Evolutionary conservation across 345 rosid genomes (phyloP).

Genomic region (Citrus maxima): DNA sequence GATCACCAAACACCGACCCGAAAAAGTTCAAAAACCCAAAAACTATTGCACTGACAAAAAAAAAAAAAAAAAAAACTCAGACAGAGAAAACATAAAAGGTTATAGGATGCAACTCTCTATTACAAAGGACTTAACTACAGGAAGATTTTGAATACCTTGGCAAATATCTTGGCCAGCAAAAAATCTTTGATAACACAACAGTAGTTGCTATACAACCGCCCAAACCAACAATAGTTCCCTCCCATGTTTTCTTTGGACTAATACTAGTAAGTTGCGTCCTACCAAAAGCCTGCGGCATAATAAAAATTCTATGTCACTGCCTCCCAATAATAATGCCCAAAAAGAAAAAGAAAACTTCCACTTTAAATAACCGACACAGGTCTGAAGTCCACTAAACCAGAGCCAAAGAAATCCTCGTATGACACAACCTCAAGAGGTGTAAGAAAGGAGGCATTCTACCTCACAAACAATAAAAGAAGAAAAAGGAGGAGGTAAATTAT

Average conservation of each 20-base stretch:
- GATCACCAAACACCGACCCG: constrained; percentile 94
- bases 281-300: constrained; percentile 68
- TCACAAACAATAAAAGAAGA: background rate
- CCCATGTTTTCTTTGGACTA: constrained; percentile 98
- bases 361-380: background rate
- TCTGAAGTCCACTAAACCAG: too few species aligned
- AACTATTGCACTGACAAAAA: constrained; percentile 62
- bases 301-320: constrained; percentile 11
- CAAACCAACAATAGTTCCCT: constrained; percentile 76
- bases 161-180: constrained; percentile 77
- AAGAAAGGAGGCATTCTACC: background rate
- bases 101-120: background rate
- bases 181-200: constrained; percentile 48
- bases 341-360: background rate
- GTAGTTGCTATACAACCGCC: constrained; percentile 78
- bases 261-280: constrained; percentile 72
- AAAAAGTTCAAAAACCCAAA: constrained; percentile 81
- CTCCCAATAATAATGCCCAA: background rate
- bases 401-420: background rate
- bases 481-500: background rate
- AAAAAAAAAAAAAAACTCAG: constrained; percentile 14
- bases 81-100: background rate
- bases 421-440: background rate
- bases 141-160: constrained; percentile 50
- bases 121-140: background rate